Conservation (phyloP, 2,329 filamentous ascomycete species). For the Calonectria crousiana region DNA sequence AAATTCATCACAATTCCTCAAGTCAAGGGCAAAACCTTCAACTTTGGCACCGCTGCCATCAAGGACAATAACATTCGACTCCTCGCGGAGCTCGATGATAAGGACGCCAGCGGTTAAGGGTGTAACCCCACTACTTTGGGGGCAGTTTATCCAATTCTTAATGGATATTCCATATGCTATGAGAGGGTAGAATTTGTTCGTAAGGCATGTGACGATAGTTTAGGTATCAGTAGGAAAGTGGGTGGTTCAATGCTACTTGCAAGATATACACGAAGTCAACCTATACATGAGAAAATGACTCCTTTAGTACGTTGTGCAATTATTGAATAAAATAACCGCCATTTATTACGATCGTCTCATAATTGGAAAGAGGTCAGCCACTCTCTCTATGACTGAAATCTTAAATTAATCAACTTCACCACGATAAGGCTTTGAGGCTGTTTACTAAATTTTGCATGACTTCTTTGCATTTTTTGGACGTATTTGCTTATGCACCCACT, state of each 20-base stretch:
- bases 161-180: background rate
- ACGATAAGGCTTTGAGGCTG: background rate
- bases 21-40: background rate
- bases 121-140: accelerated
- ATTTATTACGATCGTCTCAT: too few species aligned
- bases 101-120: background rate
- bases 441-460: background rate
- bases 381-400: background rate
- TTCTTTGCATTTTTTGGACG: background rate
- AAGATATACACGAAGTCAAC: background rate
- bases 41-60: background rate
- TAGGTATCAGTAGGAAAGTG: background rate
- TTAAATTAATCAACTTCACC: background rate
- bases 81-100: background rate
- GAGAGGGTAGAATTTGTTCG: background rate
- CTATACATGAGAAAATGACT: background rate
- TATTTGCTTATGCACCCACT: background rate
- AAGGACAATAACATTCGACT: background rate
- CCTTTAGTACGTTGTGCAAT: background rate
- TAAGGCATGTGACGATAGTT: background rate
- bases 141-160: background rate
- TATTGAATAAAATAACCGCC: background rate
- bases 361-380: too few species aligned
- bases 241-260: background rate
- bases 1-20: background rate